Conservation (phyloP, 1,284 basidiomycete genomes). For the Apiotrichum sp. region DNA sequence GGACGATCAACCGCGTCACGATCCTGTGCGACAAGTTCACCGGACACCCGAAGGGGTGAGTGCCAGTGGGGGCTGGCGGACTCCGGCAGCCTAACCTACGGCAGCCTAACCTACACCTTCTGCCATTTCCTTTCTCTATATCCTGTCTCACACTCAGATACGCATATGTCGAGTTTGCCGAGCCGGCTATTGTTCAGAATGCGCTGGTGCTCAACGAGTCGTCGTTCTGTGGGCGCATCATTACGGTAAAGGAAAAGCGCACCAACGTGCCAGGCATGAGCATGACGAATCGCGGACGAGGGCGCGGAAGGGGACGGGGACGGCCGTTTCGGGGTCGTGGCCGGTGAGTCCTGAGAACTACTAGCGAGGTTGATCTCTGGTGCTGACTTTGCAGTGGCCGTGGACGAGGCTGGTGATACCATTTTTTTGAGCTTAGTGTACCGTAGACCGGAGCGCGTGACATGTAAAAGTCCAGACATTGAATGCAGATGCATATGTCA, state of each 20-base stretch:
- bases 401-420: conserved; percentile 56
- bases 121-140: too few species aligned
- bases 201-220: conserved; percentile 94
- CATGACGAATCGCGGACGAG: conserved; percentile 59
- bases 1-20: conserved; percentile 97
- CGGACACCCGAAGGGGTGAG: conserved; percentile 96
- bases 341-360: neutral
- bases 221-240: conserved; percentile 82
- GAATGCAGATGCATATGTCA: conserved; percentile 6
- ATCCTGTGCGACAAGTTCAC: conserved; percentile 99
- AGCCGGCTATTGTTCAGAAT: conserved; percentile 85
- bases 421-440: too few species aligned
- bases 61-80: conserved; percentile 8
- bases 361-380: too few species aligned
- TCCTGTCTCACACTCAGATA: conserved; percentile 55
- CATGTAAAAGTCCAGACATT: too few species aligned
- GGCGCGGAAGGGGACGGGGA: conserved; percentile 53
- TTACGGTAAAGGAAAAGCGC: conserved; percentile 88
- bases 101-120: too few species aligned
- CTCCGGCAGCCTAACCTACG: too few species aligned
- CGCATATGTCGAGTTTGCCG: conserved; percentile 98
- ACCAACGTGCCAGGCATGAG: conserved; percentile 87
- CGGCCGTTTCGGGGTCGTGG: conserved; percentile 64
- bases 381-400: conserved; percentile 44
- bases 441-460: neutral